Evolutionary conservation across 495 filamentous ascomycete species (phyloP), one percentile per base, ranked within the genome.

Genomic region (Filosporella fistucella): DNA sequence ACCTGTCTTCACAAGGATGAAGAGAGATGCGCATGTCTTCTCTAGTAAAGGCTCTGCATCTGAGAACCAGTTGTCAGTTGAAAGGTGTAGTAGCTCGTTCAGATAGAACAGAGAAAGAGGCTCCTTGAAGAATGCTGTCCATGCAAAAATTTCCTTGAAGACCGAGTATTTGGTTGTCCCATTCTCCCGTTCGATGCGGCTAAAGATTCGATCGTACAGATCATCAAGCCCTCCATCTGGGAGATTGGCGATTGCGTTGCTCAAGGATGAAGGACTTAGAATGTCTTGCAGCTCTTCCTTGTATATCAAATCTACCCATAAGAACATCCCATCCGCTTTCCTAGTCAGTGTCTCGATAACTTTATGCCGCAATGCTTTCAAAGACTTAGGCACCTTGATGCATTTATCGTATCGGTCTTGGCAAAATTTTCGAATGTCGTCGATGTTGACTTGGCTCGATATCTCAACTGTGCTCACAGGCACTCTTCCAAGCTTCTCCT

Each of bases 261-360:
- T 47, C 32, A 47, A 14, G 37, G 37, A 38, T 14, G 39, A 23
- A 28, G 45, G 45, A 38, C 20, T 47, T 1, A 24, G 30, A 47
- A 47, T 47, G 23, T 47, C 18, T 38, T 47, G 33, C 4, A 47
- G 45, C 39, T 47, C 45, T 26, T 49, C 46, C 33, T 49, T 41
- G 24, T 41, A 42, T 23, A 49, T 34, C 24, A 49, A 29, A 49
- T 49, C 46, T 32, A 49, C 46, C 35, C 37, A 49, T 32, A 49
- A 42, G 46, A 49, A 49, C 46, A 49, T 49, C 24, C 46, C 46
- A 33, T 49, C 37, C 17, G 46, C 46, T n/a, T 49, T 49, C 20
- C 34, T 37, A 20, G 46, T 41, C 16, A 49, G 37, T 6, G 46
- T 41, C 25, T 49, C 26, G 14, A 24, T 42, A 16, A 49, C 46